Conservation (phyloP, 495 filamentous ascomycete genomes). For the Penicilliopsis zonata region DNA sequence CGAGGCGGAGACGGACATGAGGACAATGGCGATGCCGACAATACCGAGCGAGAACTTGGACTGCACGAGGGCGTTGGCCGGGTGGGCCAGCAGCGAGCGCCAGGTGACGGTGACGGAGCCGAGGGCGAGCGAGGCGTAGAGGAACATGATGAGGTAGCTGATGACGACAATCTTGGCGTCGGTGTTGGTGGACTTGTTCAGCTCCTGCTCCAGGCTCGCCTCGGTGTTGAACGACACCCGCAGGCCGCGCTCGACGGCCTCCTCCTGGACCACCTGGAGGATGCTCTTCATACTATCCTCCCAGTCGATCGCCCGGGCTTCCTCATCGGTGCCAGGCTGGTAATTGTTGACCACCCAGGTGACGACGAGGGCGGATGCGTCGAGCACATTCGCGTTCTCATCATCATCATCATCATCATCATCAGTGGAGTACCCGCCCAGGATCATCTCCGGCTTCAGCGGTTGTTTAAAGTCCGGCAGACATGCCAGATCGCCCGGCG, state of each 20-base stretch:
- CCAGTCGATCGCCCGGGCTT: slow-evolving; percentile 75
- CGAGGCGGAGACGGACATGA: slow-evolving; percentile 94
- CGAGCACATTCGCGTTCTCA: no score
- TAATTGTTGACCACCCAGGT: slow-evolving; percentile 97
- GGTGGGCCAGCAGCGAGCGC: slow-evolving; percentile 63
- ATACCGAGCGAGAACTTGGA: slow-evolving; percentile 92
- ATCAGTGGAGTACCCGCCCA: slow-evolving; percentile 64
- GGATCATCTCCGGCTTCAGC: slow-evolving; percentile 67
- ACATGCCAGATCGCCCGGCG: slow-evolving; percentile 59
- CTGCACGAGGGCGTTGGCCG: slow-evolving; percentile 73
- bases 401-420: no score
- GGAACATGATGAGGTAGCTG: slow-evolving; percentile 97
- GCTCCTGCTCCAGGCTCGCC: slow-evolving; percentile 81
- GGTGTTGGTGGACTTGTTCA: slow-evolving; percentile 93
- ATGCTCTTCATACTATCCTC: slow-evolving; percentile 61
- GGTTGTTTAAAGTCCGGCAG: slow-evolving; percentile 81
- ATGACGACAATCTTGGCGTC: slow-evolving; percentile 95
- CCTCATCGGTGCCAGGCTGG: slow-evolving; percentile 53
- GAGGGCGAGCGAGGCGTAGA: slow-evolving; percentile 86
- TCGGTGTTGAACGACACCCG: slow-evolving; percentile 91
- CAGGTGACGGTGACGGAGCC: slow-evolving; percentile 75
- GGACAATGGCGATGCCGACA: slow-evolving; percentile 82
- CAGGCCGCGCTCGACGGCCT: slow-evolving; percentile 66
- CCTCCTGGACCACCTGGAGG: slow-evolving; percentile 62
- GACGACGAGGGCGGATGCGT: slow-evolving; percentile 67